Base-by-base conservation (phyloP, 345 rosid species). In the Citropsis articulata region DNA sequence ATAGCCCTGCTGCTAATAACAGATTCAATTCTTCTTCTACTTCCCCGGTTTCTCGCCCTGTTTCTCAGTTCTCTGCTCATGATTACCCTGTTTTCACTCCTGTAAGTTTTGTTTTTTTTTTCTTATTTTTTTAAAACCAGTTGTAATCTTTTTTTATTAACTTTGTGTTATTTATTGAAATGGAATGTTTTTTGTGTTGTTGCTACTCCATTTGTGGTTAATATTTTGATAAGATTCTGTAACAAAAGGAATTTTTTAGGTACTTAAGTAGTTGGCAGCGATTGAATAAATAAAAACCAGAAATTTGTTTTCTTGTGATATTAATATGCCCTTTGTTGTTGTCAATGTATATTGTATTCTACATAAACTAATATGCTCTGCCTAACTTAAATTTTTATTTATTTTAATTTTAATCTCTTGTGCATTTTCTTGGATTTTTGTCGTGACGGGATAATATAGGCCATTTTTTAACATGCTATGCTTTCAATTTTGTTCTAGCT, bases 11-110 rank as follows among this genome's bases (percentile, higher is more conserved):
- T 9, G 81, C 89, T 6, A 84, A 86, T 83, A 69, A 79, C 82
- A 87, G 89, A 78, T 75, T 78, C 84, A 83, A 53, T 18, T 53
- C 89, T 16, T 81, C 91, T 75, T 79, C 90, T 12, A 45, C 50
- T 27, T 90, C 97, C 77, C 95, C 97, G 59, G 86, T 77, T 85
- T 87, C 90, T 36, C 87, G 85, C 82, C 84, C 90, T 83, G 88
- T 77, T 67, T 69, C 89, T 72, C 90, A 83, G 77, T 85, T 86
- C 86, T 89, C 97, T 72, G 97, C 98, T 75, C 93, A 91, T 68
- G 99, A 93, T 80, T 96, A 96, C 83, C 99, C 99, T 75, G 95
- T 96, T 78, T 96, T 95, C 71, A 91, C 98, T 33, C 98, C 99
- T 22, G 99, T 95, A 68, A 95, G 92, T 85, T 70, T 57, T 62